Evolutionary conservation across 31 red algal species (phyloP).

Genomic region (Odonthalia washingtoniensis): DNA sequence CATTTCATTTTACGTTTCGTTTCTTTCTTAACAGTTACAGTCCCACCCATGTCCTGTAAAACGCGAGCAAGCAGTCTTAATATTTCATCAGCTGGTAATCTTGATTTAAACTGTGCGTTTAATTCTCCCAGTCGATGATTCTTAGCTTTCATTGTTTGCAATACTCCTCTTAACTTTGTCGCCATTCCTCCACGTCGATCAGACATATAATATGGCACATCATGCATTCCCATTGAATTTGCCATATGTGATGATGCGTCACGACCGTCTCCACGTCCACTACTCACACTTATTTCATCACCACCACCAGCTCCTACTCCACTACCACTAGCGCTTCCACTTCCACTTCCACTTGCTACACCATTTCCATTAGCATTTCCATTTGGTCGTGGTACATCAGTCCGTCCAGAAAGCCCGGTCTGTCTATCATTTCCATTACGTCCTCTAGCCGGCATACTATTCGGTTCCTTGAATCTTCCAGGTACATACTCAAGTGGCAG

Average conservation of each 20-base stretch:
- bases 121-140: constrained; percentile 69
- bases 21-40: constrained; percentile 66
- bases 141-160: constrained; percentile 74
- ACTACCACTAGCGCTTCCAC: background rate
- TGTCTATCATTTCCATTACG: constrained; percentile 4
- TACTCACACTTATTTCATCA: background rate
- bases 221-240: constrained; percentile 75
- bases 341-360: constrained; percentile 3
- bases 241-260: constrained; percentile 56
- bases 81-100: constrained; percentile 43
- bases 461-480: constrained; percentile 53
- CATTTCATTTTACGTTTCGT: constrained; percentile 77
- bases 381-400: background rate
- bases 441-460: background rate
- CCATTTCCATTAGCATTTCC: background rate
- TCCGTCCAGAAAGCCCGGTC: background rate
- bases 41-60: constrained; percentile 64
- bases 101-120: constrained; percentile 59
- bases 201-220: constrained; percentile 74
- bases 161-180: constrained; percentile 53
- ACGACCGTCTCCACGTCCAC: background rate
- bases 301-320: too few species aligned
- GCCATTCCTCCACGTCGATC: constrained; percentile 64
- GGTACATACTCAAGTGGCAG: constrained; percentile 68
- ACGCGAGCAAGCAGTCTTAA: constrained; percentile 55